Evolutionary conservation across 2,329 filamentous ascomycete species (phyloP).

Genomic region (Colletotrichum sp.): DNA sequence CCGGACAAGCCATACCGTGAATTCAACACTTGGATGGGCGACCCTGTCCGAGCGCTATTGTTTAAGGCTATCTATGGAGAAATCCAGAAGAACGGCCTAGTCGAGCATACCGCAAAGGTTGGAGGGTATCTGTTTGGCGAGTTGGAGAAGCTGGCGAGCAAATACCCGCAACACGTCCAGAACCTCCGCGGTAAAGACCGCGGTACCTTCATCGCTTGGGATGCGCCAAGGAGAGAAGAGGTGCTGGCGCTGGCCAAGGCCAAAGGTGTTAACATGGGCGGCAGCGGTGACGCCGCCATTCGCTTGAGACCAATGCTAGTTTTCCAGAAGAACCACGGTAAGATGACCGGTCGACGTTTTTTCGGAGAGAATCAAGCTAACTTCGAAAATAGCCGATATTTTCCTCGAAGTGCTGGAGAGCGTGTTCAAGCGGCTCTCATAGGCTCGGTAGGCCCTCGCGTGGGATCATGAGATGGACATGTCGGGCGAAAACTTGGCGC

Average conservation of each 20-base stretch:
- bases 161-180: constrained; percentile 77
- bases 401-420: neutral
- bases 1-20: constrained; percentile 95
- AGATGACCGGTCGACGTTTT: constrained; percentile 52
- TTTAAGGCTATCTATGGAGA: constrained; percentile 87
- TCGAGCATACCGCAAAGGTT: constrained; percentile 76
- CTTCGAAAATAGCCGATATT: neutral
- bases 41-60: constrained; percentile 83
- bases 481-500: neutral
- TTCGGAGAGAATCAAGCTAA: neutral
- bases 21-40: constrained; percentile 98
- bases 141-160: constrained; percentile 68
- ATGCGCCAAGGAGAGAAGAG: constrained; percentile 78
- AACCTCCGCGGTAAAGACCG: constrained; percentile 87
- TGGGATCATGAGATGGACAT: neutral
- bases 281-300: constrained; percentile 76
- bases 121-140: constrained; percentile 79
- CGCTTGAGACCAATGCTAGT: constrained; percentile 87
- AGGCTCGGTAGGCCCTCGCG: neutral
- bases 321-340: constrained; percentile 89
- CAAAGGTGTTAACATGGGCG: constrained; percentile 86
- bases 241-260: constrained; percentile 80
- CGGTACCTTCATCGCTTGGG: constrained; percentile 93
- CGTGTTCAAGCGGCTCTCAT: neutral
- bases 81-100: constrained; percentile 75